Evolutionary conservation across 139 green algal genomes (phyloP), one percentile per base, ranked within the genome.

Genomic region (Zygnema circumcarinatum): DNA sequence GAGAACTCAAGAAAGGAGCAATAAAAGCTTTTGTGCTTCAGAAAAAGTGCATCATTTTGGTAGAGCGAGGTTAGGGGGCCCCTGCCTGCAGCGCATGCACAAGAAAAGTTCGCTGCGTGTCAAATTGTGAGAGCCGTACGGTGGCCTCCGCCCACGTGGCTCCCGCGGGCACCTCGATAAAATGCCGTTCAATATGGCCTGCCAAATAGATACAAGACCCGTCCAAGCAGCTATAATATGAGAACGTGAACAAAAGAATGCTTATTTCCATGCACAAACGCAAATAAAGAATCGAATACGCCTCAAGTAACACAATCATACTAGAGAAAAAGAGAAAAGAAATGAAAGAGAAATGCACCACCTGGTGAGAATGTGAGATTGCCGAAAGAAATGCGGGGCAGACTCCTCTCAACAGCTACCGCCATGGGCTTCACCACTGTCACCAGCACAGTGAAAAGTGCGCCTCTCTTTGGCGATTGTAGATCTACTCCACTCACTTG

Each of bases 131-230:
- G 0, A 92, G 76, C 11, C 67, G 83, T 22, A 97, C 38, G 1
- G 81, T 83, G 76, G 97, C 75, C 92, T 98, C 94, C 1, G 91
- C 95, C 95, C 95, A 97, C 0, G 92, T 95, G 21, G 96, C 94
- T 21, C 96, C 96, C 2, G 92, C 83, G 0, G 96, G 96, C 22
- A 88, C 83, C 41, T 35, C 22, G 36, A 82, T 52, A 76, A 78
- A 84, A 22, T 32, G 11, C 56, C 52, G 38, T 54, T 89, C 38
- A 31, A 88, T 79, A 36, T 82, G 32, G 0, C 83, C 83, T 88
- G 83, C 80, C 38, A 84, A 33, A n/a, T n/a, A n/a, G n/a, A n/a
- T n/a, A n/a, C n/a, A n/a, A n/a, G n/a, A n/a, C n/a, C n/a, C n/a
- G n/a, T n/a, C n/a, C n/a, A n/a, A n/a, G n/a, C n/a, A n/a, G n/a